phyloP scores from a whole-genome alignment of 257 asterid genomes.

The Vinca minor region DNA sequence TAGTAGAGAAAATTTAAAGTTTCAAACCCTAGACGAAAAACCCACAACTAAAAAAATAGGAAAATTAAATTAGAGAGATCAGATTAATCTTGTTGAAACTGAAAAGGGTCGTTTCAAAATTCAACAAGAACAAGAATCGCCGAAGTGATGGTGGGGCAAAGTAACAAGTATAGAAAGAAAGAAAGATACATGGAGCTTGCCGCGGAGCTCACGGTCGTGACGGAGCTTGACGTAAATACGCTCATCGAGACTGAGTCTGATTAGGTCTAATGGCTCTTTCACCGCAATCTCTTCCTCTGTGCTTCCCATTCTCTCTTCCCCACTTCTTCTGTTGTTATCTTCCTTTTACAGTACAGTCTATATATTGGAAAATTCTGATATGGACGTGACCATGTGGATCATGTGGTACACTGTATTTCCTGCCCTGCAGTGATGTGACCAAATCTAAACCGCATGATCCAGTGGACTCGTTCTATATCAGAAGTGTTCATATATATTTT shows the following conservation, averaged over 20 bases:
- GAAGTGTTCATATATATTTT: no score
- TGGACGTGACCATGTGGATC: no score
- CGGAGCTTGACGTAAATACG: constrained; percentile 98
- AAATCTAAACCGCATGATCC: no score
- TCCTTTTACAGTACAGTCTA: no score
- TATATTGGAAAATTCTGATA: no score
- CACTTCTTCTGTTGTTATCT: no score
- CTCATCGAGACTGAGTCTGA: constrained; percentile 96
- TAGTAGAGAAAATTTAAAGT: no score
- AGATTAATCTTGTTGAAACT: background rate
- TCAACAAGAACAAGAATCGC: background rate
- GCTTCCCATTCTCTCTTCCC: constrained; percentile 69
- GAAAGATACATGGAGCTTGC: constrained; percentile 73
- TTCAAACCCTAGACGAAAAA: background rate
- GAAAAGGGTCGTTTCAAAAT: constrained; percentile 8
- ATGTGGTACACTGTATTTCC: no score
- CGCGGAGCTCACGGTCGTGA: constrained; percentile 96
- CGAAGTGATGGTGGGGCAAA: no score
- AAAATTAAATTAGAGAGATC: no score
- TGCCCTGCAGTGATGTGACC: no score
- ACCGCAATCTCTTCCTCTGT: constrained; percentile 92
- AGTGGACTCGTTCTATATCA: no score
- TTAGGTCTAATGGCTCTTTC: constrained; percentile 97
- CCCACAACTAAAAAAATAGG: background rate
- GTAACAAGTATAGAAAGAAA: background rate